Evolutionary conservation across 176 grass and related monocot genomes (phyloP), one percentile per base, ranked within the genome.

Genomic region (Carex kokanica): DNA sequence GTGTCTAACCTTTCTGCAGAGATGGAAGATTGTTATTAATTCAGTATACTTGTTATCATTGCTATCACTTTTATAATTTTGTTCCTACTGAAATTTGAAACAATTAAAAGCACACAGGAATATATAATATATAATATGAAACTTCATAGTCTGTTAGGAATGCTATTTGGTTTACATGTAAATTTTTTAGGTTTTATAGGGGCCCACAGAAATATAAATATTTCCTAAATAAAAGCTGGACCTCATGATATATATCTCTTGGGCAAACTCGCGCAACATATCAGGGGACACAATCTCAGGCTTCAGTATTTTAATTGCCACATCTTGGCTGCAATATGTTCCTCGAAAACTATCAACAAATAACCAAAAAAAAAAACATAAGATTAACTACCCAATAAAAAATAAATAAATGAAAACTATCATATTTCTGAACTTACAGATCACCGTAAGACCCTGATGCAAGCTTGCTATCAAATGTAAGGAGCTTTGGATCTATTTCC

Each of bases 171-270:
- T 45, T 21, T 71, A 10, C 13, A 70, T 1, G 40, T 43, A 41
- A 12, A 21, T 24, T 11, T 23, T 49, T 23, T 9, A 58, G 6
- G 38, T 5, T 43, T 10, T 20, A 10, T 45, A 70, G 16, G 67
- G 18, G 47, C 5, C 13, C 15, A 17, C 54, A 75, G 49, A 29
- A 53, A 45, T 18, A 64, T 41, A 64, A 74, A 47, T 65, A 64
- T 82, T 27, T 23, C 29, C 3, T 38, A 53, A 58, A 18, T 84
- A 20, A 38, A 64, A 79, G 83, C 69, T 89, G 80, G 74, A 97
- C 94, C 90, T 93, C 91, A 97, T 90, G 83, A 97, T 97, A 78
- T 91, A 97, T 60, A 97, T 90, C 91, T 97, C 91, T 83, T 93
- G 94, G 59, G 91, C 89, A 93, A 97, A 97, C 51, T 97, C 94